A percentile compares a stretch with the other conserved stretches of the same genome.
Conservation (phyloP, 306 rosid genomes). For the Begonia fuchsioides region DNA sequence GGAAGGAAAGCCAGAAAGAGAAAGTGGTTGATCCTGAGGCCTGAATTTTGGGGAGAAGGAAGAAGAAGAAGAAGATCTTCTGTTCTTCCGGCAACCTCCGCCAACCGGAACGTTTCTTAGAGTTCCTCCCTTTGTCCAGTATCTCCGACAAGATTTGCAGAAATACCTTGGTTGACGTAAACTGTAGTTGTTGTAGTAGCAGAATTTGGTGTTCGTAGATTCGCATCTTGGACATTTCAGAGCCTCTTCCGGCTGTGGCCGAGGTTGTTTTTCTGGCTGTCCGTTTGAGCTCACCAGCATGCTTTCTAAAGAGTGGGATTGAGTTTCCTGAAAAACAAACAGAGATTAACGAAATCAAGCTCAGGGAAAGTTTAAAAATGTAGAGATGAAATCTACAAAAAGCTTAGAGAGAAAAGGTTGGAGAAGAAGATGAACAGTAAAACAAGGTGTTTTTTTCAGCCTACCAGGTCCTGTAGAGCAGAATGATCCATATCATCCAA, state of each 20-base stretch:
- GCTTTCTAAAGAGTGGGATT: slow-evolving; percentile 51
- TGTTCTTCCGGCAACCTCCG: slow-evolving; percentile 96
- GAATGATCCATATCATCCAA: no score
- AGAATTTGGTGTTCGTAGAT: slow-evolving; percentile 83
- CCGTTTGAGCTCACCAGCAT: slow-evolving; percentile 55
- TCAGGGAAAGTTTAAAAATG: no score
- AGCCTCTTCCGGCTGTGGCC: slow-evolving; percentile 82
- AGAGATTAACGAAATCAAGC: no score
- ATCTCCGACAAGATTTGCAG: slow-evolving; percentile 93
- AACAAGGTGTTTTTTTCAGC: no score
- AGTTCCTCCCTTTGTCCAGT: slow-evolving; percentile 98
- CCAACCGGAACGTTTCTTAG: slow-evolving; percentile 95
- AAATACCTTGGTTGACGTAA: slow-evolving; percentile 89
- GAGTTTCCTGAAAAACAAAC: slow-evolving; percentile 47
- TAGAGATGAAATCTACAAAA: no score
- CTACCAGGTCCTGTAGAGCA: no score
- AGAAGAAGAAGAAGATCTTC: slow-evolving; percentile 32
- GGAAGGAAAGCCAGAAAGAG: slow-evolving; percentile 19
- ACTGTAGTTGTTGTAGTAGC: slow-evolving; percentile 96
- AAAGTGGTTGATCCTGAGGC: slow-evolving; percentile 38
- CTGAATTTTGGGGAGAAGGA: slow-evolving; percentile 44
- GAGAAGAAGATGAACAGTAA: no score
- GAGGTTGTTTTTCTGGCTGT: slow-evolving; percentile 45
- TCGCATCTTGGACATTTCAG: slow-evolving; percentile 88
- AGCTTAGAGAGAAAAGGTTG: no score